phyloP scores from a whole-genome alignment of 2,329 filamentous ascomycete genomes.

The Venturia pyrina region DNA sequence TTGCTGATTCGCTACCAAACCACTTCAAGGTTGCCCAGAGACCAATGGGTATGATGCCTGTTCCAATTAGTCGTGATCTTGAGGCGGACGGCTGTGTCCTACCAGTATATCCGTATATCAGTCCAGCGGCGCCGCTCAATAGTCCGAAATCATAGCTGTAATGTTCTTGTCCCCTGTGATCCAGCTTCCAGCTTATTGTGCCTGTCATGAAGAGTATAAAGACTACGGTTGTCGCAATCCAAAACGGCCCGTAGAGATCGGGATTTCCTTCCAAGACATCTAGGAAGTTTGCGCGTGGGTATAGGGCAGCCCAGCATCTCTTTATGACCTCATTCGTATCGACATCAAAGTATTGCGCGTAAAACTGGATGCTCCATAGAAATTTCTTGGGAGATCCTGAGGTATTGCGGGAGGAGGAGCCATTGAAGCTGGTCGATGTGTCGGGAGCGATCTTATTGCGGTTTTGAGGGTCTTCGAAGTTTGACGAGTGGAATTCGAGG shows the following conservation, averaged over 20 bases:
- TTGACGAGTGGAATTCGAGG: constrained; percentile 95
- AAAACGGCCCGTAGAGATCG: constrained; percentile 93
- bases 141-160: constrained; percentile 90
- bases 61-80: not conserved
- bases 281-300: constrained; percentile 87
- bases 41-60: constrained; percentile 65
- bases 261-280: constrained; percentile 95
- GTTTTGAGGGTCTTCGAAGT: constrained; percentile 53
- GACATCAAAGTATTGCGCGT: constrained; percentile 97
- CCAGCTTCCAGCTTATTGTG: constrained; percentile 85
- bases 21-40: constrained; percentile 86
- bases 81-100: not conserved
- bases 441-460: constrained; percentile 40
- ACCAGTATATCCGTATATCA: constrained; percentile 88
- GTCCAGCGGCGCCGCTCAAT: constrained; percentile 80
- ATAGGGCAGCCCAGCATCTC: constrained; percentile 81
- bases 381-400: constrained; percentile 54
- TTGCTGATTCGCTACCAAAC: constrained; percentile 89
- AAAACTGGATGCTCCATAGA: constrained; percentile 89
- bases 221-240: constrained; percentile 97
- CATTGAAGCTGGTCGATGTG: constrained; percentile 20
- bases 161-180: constrained; percentile 53
- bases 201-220: constrained; percentile 92
- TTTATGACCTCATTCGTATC: constrained; percentile 83
- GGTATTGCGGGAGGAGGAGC: constrained; percentile 17